Base-by-base conservation (phyloP, 768 basidiomycete genomes). In the Pulveroboletus sp. region DNA sequence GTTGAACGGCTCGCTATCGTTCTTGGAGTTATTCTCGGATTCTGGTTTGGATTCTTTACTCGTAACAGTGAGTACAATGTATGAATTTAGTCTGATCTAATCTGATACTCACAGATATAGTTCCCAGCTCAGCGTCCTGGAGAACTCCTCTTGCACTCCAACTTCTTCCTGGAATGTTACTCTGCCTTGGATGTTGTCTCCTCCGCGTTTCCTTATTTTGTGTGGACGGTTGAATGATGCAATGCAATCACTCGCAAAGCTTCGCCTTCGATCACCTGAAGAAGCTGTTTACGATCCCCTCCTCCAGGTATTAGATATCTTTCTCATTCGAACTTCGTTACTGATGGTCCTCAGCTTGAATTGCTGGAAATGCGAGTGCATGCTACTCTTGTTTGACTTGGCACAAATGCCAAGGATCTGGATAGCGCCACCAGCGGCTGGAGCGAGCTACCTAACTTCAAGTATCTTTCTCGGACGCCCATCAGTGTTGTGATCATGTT, bases 1-100 rank as follows among this genome's bases (percentile, higher is more conserved):
- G 72, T 92, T 3, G 89, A 92, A 58, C 89, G 91, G 50, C 76
- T 90, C 36, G 80, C 85, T 17, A 92, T 92, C 42, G 88, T 91
- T 13, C 68, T 85, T 0, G 90, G 89, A 3, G 88, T 90, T 6
- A 87, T 92, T 0, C 68, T 87, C 13, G 89, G 89, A 3, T 92
- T 91, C 58, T 91, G 90, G 89, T 76, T 79, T 5, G 90, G 89
- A 0, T 92, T 86, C 59, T 59, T 79, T 37, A 91, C 88, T 1
- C 80, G 89, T 13, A 64, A 76, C 19, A 59, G 86, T 87, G 58
- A 31, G 80, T 68, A 4, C 14, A 10, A 31, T 33, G 2, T 16
- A 27, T n/a, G 14, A 24, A 37, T 36, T 13, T 40, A n/a, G 20
- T 19, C 20, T 17, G 2, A 23, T 31, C 40, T 47, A 40, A 47